phyloP scores from a whole-genome alignment of 768 basidiomycete species.

The Gloeophyllum trabeum region DNA sequence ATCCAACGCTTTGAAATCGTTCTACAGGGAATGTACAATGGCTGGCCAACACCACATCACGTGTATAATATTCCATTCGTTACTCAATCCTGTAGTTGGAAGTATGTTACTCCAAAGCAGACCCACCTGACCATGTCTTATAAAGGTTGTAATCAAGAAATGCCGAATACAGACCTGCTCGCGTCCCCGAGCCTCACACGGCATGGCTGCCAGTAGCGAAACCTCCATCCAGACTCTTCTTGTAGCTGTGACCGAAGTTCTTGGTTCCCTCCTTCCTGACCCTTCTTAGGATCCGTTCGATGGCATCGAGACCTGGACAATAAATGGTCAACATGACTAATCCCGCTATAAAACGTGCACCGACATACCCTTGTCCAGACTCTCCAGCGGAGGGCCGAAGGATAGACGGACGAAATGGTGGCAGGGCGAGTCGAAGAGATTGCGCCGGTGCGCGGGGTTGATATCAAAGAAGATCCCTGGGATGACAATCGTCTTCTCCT shows the following conservation, averaged over 20 bases:
- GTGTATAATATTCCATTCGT: no score
- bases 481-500: slow-evolving; percentile 84
- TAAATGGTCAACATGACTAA: not conserved
- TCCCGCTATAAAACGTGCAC: not conserved
- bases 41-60: no score
- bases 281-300: slow-evolving; percentile 64
- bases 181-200: no score
- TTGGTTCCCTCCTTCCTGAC: slow-evolving; percentile 50
- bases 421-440: slow-evolving; percentile 84
- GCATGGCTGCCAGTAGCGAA: no score
- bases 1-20: slow-evolving; percentile 32
- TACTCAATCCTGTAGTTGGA: no score
- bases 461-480: slow-evolving; percentile 89
- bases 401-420: slow-evolving; percentile 84
- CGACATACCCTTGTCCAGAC: slow-evolving; percentile 59
- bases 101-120: no score
- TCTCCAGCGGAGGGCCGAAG: slow-evolving; percentile 73
- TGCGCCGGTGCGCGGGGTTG: slow-evolving; percentile 71
- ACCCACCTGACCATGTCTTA: no score
- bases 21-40: no score
- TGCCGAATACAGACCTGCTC: no score
- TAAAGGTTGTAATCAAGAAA: no score
- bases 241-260: slow-evolving; percentile 63
- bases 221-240: slow-evolving; percentile 36
- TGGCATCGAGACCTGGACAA: slow-evolving; percentile 70